Conservation (phyloP, 75 land plant species). For the Pinus taeda region DNA sequence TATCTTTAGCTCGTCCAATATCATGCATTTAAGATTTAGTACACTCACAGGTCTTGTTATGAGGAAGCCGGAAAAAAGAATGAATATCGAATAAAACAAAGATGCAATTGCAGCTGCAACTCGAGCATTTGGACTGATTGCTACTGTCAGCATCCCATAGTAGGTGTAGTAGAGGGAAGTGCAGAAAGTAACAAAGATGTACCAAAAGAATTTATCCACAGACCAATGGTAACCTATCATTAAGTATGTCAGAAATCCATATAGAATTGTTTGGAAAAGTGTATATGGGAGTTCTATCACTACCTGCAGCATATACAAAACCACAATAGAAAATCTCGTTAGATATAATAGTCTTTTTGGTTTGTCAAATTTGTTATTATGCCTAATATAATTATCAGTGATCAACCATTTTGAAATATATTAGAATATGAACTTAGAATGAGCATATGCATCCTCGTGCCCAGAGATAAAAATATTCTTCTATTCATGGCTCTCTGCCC, state of each 20-base stretch:
- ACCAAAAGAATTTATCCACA: constrained; percentile 77
- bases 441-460: background rate
- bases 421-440: background rate
- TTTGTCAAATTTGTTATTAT: background rate
- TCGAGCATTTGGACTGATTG: constrained; percentile 49
- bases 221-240: constrained; percentile 87
- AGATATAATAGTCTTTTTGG: background rate
- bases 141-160: constrained; percentile 78
- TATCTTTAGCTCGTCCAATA: background rate
- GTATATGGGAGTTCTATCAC: constrained; percentile 68
- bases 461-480: background rate
- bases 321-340: background rate
- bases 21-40: background rate
- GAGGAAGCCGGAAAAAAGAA: constrained; percentile 87
- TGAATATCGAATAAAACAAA: constrained; percentile 59
- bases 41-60: constrained; percentile 70
- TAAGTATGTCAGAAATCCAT: constrained; percentile 50
- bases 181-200: constrained; percentile 61
- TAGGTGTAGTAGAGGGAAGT: constrained; percentile 78
- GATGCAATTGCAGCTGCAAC: constrained; percentile 57
- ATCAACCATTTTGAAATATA: no score
- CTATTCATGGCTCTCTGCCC: background rate
- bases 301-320: constrained; percentile 30
- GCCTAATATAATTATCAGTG: background rate
- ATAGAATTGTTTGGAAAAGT: constrained; percentile 60